These are phyloP conservation scores for Penicillium maclennaniae DNA, from an alignment of 495 filamentous ascomycete genomes.

Conservation along the genomic window DNA sequence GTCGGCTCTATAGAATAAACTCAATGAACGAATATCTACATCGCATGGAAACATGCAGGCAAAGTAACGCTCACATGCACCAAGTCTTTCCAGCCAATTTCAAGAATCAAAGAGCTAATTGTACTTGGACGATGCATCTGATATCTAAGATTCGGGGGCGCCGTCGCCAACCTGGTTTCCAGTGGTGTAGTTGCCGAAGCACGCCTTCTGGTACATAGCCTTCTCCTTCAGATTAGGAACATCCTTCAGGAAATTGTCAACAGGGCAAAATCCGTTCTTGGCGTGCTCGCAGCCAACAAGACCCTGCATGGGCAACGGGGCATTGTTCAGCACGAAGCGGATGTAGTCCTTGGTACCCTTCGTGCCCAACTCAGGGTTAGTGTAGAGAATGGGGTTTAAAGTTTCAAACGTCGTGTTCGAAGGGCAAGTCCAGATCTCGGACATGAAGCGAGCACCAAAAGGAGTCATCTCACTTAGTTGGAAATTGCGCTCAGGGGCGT, in stretches of 20 bases:
- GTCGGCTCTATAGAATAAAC: not conserved
- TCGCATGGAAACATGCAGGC: not conserved
- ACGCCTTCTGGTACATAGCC: conserved; percentile 25
- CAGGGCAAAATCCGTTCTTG: conserved; percentile 28
- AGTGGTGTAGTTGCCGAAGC: conserved; percentile 25
- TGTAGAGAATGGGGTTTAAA: conserved; percentile 24
- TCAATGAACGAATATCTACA: not conserved
- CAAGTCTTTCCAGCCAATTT: not conserved
- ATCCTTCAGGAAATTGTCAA: conserved; percentile 22
- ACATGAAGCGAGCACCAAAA: conserved; percentile 60
- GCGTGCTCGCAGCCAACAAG: conserved; percentile 25
- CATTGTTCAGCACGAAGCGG: conserved; percentile 31
- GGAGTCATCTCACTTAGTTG: conserved; percentile 44
- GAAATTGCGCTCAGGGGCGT: conserved; percentile 31
- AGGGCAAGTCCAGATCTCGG: conserved; percentile 51
- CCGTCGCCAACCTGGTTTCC: conserved; percentile 31
- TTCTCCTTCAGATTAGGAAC: conserved; percentile 19
- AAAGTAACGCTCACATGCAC: not conserved
- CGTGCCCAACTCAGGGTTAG: conserved; percentile 19
- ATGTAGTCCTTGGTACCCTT: conserved; percentile 21
- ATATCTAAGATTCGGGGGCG: conserved; percentile 13
- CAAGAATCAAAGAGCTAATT: too few species aligned
- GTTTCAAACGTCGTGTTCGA: conserved; percentile 3
- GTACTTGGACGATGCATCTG: too few species aligned
- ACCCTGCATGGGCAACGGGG: conserved; percentile 27